Evolutionary conservation across 163 green algal genomes (phyloP).

Genomic region (Chlorella variabilis): DNA sequence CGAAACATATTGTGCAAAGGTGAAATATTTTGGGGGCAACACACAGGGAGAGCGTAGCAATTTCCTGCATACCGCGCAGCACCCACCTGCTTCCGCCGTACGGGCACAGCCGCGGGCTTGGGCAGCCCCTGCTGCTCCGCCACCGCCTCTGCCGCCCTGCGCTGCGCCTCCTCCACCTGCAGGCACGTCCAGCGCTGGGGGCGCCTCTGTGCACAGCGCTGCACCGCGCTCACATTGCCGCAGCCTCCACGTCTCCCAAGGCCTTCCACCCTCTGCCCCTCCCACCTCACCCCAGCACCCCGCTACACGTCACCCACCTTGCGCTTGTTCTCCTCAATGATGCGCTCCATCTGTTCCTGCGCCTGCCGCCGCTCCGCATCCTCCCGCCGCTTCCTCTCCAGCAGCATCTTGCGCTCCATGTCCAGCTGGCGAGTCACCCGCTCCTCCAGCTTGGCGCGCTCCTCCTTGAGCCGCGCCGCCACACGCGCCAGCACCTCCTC

Average conservation of each 20-base stretch:
- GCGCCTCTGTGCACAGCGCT: not conserved
- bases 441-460: conserved; percentile 55
- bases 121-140: conserved; percentile 29
- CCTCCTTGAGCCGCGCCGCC: conserved; percentile 46
- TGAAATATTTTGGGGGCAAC: too few relatives aligned
- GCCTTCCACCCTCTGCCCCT: too few relatives aligned
- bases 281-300: too few relatives aligned
- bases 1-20: too few relatives aligned
- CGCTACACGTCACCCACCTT: conserved; percentile 50
- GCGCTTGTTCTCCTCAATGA: conserved; percentile 67
- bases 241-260: too few relatives aligned
- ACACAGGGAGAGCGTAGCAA: too few relatives aligned
- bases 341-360: conserved; percentile 66
- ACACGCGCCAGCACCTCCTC: conserved; percentile 42
- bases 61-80: too few relatives aligned
- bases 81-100: conserved; percentile 20
- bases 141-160: conserved; percentile 32
- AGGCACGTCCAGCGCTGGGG: not conserved
- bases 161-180: conserved; percentile 53
- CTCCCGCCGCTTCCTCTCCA: conserved; percentile 56
- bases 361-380: conserved; percentile 53
- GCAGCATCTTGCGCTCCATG: conserved; percentile 46
- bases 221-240: too few relatives aligned
- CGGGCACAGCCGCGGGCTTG: not conserved
- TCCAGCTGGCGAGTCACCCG: conserved; percentile 51